Evolutionary conservation across 768 basidiomycete genomes (phyloP).

Genomic region (Pulveroboletus sp.): DNA sequence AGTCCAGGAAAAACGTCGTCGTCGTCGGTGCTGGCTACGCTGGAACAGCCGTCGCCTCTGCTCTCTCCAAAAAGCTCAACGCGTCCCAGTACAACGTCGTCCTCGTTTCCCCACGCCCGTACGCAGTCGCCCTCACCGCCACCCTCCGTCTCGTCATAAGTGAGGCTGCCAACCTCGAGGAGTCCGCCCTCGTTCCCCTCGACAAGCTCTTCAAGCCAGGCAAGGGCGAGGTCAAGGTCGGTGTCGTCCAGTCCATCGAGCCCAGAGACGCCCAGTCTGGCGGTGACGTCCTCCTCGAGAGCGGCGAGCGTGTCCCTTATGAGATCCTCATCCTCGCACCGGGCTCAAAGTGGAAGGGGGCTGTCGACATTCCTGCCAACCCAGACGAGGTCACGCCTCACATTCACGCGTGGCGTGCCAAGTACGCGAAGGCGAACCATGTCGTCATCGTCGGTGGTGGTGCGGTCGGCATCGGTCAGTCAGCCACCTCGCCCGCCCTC

Average conservation of each 20-base stretch:
- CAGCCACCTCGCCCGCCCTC: background rate
- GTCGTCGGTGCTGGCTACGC: conserved; percentile 53
- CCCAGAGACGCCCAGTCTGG: conserved; percentile 30
- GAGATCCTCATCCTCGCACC: conserved; percentile 56
- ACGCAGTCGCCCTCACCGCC: conserved; percentile 47
- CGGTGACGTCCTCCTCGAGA: conserved; percentile 48
- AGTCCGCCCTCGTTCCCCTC: conserved; percentile 46
- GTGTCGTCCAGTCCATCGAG: conserved; percentile 39
- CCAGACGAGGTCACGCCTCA: conserved; percentile 30
- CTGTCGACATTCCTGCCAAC: conserved; percentile 41
- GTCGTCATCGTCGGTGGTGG: conserved; percentile 57
- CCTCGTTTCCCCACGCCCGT: conserved; percentile 52
- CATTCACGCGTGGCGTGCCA: conserved; percentile 28
- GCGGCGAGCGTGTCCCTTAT: conserved; percentile 49
- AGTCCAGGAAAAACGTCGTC: conserved; percentile 38
- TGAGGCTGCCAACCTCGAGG: conserved; percentile 34
- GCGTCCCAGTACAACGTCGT: conserved; percentile 45
- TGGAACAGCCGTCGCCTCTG: conserved; percentile 43
- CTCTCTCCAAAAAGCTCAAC: conserved; percentile 50
- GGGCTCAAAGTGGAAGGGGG: conserved; percentile 53
- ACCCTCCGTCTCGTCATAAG: conserved; percentile 49
- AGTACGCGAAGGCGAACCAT: conserved; percentile 34
- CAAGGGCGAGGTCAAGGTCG: conserved; percentile 39
- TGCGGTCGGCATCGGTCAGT: conserved; percentile 48
- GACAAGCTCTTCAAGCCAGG: conserved; percentile 46